Conservation (phyloP, 2,329 filamentous ascomycete species). For the Xylogone sp. region DNA sequence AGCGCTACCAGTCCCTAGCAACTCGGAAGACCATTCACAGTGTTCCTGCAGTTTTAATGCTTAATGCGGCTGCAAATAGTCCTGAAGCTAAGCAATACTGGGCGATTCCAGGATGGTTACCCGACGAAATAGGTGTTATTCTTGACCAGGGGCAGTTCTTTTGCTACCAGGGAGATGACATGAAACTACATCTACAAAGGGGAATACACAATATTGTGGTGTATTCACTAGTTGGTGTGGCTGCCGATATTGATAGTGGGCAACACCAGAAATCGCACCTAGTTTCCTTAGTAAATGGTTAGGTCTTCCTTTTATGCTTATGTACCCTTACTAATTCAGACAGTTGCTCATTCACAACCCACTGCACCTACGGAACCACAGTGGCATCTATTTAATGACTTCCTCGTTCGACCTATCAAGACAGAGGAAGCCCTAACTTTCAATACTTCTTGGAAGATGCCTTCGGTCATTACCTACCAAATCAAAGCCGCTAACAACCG, state of each 20-base stretch:
- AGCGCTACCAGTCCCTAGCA: conserved; percentile 82
- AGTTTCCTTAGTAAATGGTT: conserved; percentile 85
- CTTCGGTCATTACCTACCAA: conserved; percentile 84
- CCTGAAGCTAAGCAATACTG: conserved; percentile 77
- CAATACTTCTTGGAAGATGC: conserved; percentile 87
- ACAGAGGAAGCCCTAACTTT: conserved; percentile 85
- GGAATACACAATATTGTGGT: conserved; percentile 79
- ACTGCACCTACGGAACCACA: conserved; percentile 58
- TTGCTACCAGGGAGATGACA: conserved; percentile 89
- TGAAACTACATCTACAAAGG: conserved; percentile 74
- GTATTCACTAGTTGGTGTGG: conserved; percentile 87
- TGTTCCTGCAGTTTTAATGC: conserved; percentile 79
- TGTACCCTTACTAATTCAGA: conserved; percentile 10
- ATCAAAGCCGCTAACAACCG: conserved; percentile 74
- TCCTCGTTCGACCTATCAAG: conserved; percentile 77
- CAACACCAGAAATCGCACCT: conserved; percentile 86
- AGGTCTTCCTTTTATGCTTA: conserved; percentile 16
- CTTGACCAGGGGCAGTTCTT: conserved; percentile 89
- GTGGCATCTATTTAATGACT: conserved; percentile 98
- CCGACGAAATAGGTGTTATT: conserved; percentile 89
- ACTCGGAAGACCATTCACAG: conserved; percentile 81
- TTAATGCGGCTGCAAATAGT: conserved; percentile 75
- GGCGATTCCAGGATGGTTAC: conserved; percentile 86
- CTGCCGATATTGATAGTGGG: conserved; percentile 83
- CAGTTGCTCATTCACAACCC: conserved; percentile 64